Evolutionary conservation across 768 basidiomycete genomes (phyloP).

Genomic region (Russula griseocarnosa): DNA sequence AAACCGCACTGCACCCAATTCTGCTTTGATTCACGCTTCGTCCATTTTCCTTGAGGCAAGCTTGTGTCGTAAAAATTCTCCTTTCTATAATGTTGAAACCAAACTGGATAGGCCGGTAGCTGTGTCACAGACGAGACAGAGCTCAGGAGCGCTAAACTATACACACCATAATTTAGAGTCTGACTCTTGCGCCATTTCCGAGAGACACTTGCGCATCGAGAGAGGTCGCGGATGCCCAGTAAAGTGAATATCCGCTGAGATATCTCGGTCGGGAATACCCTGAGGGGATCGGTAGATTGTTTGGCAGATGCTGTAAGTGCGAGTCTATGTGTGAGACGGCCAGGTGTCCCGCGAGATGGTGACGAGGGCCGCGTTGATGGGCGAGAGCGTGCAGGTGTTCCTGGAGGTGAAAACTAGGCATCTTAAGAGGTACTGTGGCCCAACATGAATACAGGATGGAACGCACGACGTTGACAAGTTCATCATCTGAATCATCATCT

Average conservation of each 20-base stretch:
- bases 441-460: constrained; percentile 4
- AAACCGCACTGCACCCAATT: constrained; percentile 60
- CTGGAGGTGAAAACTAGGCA: constrained; percentile 59
- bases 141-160: background rate
- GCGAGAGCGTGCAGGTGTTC: constrained; percentile 59
- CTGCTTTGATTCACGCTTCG: constrained; percentile 89
- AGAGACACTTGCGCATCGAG: constrained; percentile 73
- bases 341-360: constrained; percentile 43
- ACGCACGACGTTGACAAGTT: constrained; percentile 69
- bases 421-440: constrained; percentile 5
- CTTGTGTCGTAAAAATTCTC: constrained; percentile 82
- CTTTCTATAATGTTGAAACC: constrained; percentile 89
- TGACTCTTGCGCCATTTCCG: constrained; percentile 87
- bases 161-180: constrained; percentile 83
- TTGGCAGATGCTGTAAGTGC: constrained; percentile 38
- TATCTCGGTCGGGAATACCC: constrained; percentile 72
- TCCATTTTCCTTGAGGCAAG: constrained; percentile 82
- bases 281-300: constrained; percentile 54
- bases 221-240: constrained; percentile 61
- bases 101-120: constrained; percentile 51
- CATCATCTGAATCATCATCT: constrained; percentile 64
- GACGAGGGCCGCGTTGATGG: constrained; percentile 44
- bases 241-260: constrained; percentile 71
- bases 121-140: constrained; percentile 6
- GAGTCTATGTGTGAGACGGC: constrained; percentile 47